Evolutionary conservation across 495 filamentous ascomycete genomes (phyloP), one percentile per base, ranked within the genome.

Genomic region (Symbiotaphrina buchneri): DNA sequence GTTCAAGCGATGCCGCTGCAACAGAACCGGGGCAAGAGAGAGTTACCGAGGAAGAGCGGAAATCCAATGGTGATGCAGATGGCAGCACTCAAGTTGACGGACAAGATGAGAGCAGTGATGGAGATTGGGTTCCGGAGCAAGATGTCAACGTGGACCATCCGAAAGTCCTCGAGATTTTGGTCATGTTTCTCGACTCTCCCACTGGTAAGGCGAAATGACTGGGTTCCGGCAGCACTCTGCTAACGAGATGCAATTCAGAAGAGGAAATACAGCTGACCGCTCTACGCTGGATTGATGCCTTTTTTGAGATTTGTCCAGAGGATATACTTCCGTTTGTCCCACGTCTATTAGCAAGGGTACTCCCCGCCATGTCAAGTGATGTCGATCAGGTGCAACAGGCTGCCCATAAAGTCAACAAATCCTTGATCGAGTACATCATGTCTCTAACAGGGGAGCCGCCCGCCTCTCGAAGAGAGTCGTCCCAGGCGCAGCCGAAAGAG

Each of bases 291-390:
- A 81, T 94, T 40, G 84, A 93, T 36, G 73, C 71, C 27, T 94
- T 99, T 45, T 80, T 99, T 39, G 84, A 93, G 25, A 92, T 99
- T 27, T 93, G 81, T 39, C 85, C 87, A 3, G 90, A 93, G 47
- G 90, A 95, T 39, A 85, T 99, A n/a, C 62, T 99, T 21, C 74
- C 74, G 2, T 95, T 95, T 47, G 83, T 91, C 1, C 90, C 90
- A 10, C 71, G 79, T 31, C 69, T 99, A 26, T 53, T 99, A 21
- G 79, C 81, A 1, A 82, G 92, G 42, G 73, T 99, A 5, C 65
- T 99, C 7, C 90, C 90, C 11, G 84, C 82, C 14, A 82, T 99
- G 70, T 80, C 85, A 5, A 90, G 82, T 45, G 78, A 75, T 33
- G 71, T 84, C 0, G 83, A 92, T 36, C 60, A 69, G 33, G 90